Percentiles rank a stretch among this genome's conserved stretches.
These are phyloP conservation scores for Rhododendron ferrugineum DNA, from an alignment of 148 eudicot genomes.

Conservation along the genomic window DNA sequence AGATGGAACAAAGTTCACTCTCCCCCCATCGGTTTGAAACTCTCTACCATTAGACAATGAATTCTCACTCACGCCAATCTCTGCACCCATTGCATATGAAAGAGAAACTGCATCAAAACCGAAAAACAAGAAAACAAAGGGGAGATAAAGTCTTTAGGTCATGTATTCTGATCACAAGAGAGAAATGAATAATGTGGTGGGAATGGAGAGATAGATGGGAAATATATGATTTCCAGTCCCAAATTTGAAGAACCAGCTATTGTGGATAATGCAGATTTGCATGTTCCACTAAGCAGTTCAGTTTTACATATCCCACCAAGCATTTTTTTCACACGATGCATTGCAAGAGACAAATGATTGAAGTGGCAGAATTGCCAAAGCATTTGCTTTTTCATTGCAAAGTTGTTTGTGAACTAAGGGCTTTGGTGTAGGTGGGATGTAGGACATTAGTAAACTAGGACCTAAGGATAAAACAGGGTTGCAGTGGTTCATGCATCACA, in stretches of 20 bases:
- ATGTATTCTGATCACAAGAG: neutral
- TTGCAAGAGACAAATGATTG: neutral
- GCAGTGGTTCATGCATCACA: neutral
- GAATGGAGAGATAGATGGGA: neutral
- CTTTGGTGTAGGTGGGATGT: neutral
- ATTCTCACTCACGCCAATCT: constrained; percentile 28
- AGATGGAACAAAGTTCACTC: constrained; percentile 40
- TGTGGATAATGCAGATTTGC: neutral
- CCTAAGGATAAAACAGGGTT: neutral
- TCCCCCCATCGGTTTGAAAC: constrained; percentile 42
- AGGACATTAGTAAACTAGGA: neutral
- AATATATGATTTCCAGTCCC: neutral
- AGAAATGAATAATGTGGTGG: neutral
- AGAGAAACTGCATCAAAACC: neutral
- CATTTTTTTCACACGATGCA: neutral
- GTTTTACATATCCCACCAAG: neutral
- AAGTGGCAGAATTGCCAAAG: neutral
- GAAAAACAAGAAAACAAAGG: neutral
- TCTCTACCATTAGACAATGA: constrained; percentile 38
- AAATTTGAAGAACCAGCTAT: neutral
- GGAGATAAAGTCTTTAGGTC: neutral
- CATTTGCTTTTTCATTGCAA: neutral
- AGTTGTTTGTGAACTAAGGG: neutral
- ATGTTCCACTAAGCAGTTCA: neutral
- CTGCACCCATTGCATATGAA: constrained; percentile 14